phyloP scores from a whole-genome alignment of 768 basidiomycete species.

The Termitomyces sp. region DNA sequence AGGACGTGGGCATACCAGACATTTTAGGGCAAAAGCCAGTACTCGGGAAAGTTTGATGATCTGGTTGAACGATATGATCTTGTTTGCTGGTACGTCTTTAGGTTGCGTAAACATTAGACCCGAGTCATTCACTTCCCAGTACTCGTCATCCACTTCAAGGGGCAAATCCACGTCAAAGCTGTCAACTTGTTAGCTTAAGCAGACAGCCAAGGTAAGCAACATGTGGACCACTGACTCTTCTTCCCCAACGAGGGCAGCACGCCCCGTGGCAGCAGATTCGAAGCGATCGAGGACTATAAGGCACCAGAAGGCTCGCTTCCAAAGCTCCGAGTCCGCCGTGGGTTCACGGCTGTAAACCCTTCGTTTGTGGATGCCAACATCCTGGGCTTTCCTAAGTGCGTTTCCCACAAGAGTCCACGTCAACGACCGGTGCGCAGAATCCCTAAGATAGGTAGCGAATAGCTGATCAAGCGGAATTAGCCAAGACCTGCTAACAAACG shows the following conservation, averaged over 20 bases:
- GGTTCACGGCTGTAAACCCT: slow-evolving; percentile 44
- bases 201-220: neutral
- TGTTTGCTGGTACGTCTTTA: slow-evolving; percentile 42
- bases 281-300: slow-evolving; percentile 58
- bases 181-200: slow-evolving; percentile 6
- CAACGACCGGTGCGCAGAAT: slow-evolving; percentile 40
- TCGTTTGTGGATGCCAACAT: slow-evolving; percentile 72
- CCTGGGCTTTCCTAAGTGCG: slow-evolving; percentile 61
- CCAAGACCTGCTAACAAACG: neutral
- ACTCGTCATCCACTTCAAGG: slow-evolving; percentile 78
- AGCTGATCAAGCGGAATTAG: slow-evolving; percentile 27
- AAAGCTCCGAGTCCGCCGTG: slow-evolving; percentile 49
- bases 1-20: slow-evolving; percentile 43
- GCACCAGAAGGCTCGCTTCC: slow-evolving; percentile 78
- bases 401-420: slow-evolving; percentile 51
- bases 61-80: slow-evolving; percentile 57
- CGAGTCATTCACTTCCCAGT: slow-evolving; percentile 57
- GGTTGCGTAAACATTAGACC: slow-evolving; percentile 64
- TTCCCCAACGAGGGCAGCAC: slow-evolving; percentile 51
- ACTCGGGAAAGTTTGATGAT: slow-evolving; percentile 65
- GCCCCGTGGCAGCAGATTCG: slow-evolving; percentile 46
- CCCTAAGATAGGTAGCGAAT: slow-evolving; percentile 49
- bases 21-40: slow-evolving; percentile 61
- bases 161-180: slow-evolving; percentile 84
- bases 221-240: slow-evolving; percentile 50